Percentiles rank a stretch among this genome's conserved stretches.
phyloP scores from a whole-genome alignment of 352 stramenopile species.

The Phytopythium helicoides region DNA sequence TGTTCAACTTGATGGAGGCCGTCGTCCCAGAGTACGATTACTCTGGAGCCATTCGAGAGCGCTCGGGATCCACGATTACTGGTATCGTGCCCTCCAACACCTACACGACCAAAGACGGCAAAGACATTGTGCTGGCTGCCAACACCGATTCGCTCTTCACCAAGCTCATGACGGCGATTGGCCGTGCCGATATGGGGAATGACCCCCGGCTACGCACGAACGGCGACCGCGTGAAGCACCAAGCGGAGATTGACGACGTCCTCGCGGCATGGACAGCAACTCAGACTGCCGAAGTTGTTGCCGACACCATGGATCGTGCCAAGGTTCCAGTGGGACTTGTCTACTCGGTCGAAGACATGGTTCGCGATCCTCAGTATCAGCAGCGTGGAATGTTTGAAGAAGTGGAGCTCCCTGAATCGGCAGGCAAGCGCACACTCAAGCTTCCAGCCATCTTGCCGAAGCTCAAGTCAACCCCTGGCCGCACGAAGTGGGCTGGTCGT shows the following conservation, averaged over 20 bases:
- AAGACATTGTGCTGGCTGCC: slow-evolving; percentile 83
- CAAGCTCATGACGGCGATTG: slow-evolving; percentile 77
- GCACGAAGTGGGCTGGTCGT: slow-evolving; percentile 60
- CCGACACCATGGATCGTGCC: slow-evolving; percentile 56
- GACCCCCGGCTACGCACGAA: slow-evolving; percentile 69
- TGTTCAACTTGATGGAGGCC: slow-evolving; percentile 87
- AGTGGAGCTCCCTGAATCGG: slow-evolving; percentile 40
- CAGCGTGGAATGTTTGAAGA: slow-evolving; percentile 79
- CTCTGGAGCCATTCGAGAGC: slow-evolving; percentile 71
- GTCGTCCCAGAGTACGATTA: slow-evolving; percentile 86
- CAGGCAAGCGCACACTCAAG: slow-evolving; percentile 36
- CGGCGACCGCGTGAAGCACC: slow-evolving; percentile 52
- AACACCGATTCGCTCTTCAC: slow-evolving; percentile 85
- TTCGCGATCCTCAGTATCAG: slow-evolving; percentile 63
- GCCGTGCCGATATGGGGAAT: slow-evolving; percentile 45
- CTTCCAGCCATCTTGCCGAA: slow-evolving; percentile 80
- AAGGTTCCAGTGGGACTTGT: slow-evolving; percentile 66
- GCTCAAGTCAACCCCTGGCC: slow-evolving; percentile 52
- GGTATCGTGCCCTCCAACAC: slow-evolving; percentile 88
- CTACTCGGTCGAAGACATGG: slow-evolving; percentile 82
- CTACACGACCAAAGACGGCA: slow-evolving; percentile 77
- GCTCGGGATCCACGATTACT: slow-evolving; percentile 85
- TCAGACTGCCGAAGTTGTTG: slow-evolving; percentile 41
- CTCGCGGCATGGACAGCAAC: slow-evolving; percentile 54
- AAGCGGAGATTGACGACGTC: slow-evolving; percentile 60